Base-by-base conservation (phyloP, 2,329 filamentous ascomycete species). In the Fulvia fulva region DNA sequence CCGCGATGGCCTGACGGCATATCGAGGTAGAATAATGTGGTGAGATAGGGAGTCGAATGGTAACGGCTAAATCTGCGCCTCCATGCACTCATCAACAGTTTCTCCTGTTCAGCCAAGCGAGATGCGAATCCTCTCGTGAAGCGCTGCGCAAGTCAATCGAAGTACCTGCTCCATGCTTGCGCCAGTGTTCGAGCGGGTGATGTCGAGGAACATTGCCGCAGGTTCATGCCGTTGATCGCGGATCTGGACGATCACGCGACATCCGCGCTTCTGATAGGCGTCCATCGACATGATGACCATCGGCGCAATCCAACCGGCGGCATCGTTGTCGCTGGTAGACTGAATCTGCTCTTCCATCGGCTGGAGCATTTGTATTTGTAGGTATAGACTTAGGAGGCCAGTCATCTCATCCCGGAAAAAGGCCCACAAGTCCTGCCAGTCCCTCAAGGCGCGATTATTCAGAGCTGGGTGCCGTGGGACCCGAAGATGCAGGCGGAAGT, bases 221-320 rank as follows among this genome's bases (percentile, higher is more conserved):
- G 68, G 62, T 37, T 67, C 62, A 50, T 70, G 67, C 44, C 59
- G 59, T 14, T 64, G 57, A 30, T 65, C 62, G 5, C 64, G 63
- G 11, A 65, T 71, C 21, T 67, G 66, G 28, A 72, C 49, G 52
- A 69, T 63, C 5, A 70, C 65, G 34, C 58, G 62, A 55, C 70
- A 72, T 5, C 65, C 63, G 21, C 70, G 66, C 44, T 59, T 59
- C 16, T 61, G 55, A 30, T 67, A 57, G 11, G 64, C 66, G 28
- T 67, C 61, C 25, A 64, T 41, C 5, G 67, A 67, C 69, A 71
- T 70, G n/a, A 58, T 25, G 30, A 71, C 57, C 56, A 72, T 71
- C 5, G 70, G 70, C 51, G 58, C 58, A 30, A 71, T 65, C 70
- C 70, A 72, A 1, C 53, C 45, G 11, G 53, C 56, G 5, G 66